phyloP scores from a whole-genome alignment of 2,329 filamentous ascomycete species.

The Claviceps sp. region DNA sequence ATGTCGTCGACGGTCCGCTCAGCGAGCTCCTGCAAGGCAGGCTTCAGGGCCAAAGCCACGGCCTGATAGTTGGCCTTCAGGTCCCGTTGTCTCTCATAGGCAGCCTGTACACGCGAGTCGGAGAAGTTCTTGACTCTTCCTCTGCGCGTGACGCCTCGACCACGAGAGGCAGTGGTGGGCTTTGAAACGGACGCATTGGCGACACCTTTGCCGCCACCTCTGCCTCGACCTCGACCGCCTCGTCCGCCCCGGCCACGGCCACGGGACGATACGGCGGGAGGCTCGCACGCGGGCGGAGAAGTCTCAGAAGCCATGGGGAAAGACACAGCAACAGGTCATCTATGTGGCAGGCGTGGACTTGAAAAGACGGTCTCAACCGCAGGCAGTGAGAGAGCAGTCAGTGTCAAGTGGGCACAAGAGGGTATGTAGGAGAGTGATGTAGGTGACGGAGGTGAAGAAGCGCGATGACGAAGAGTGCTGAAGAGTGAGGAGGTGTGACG shows the following conservation, averaged over 20 bases:
- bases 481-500: background rate
- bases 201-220: slow-evolving; percentile 16
- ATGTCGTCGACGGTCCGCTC: slow-evolving; percentile 45
- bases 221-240: slow-evolving; percentile 8
- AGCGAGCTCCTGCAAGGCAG: slow-evolving; percentile 51
- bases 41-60: slow-evolving; percentile 49
- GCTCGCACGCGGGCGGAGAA: slow-evolving; percentile 24
- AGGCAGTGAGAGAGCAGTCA: background rate
- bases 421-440: background rate
- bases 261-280: slow-evolving; percentile 15
- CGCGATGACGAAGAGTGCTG: background rate
- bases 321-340: slow-evolving; percentile 17
- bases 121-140: slow-evolving; percentile 43
- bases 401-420: background rate
- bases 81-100: slow-evolving; percentile 50
- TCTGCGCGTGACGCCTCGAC: slow-evolving; percentile 26
- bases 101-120: slow-evolving; percentile 40
- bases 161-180: slow-evolving; percentile 22
- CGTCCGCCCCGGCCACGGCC: slow-evolving; percentile 19
- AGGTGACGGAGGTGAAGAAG: too few species aligned
- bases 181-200: slow-evolving; percentile 19
- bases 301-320: slow-evolving; percentile 24
- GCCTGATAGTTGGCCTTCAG: slow-evolving; percentile 52
- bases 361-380: background rate
- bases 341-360: slow-evolving; percentile 8